Evolutionary conservation across 129 eudicot genomes (phyloP), one percentile per base, ranked within the genome.

Genomic region (Centella asiatica): DNA sequence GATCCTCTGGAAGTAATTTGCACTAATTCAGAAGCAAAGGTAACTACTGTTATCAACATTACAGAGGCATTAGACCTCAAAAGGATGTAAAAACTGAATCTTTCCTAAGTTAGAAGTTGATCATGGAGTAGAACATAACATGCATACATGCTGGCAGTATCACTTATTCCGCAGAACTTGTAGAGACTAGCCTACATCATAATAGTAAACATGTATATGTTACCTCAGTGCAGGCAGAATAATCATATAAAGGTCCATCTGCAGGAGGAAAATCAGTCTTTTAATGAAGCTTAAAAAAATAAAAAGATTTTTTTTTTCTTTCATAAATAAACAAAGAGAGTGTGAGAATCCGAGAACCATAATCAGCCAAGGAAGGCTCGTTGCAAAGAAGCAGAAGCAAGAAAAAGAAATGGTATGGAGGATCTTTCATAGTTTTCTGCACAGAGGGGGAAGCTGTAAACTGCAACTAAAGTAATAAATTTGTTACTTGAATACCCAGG

Each of bases 171-270:
- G 10, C 10, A 36, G 10, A 36, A 36, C 6, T 36, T 6, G 1
- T 36, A 36, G 7, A 6, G 11, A n/a, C n/a, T n/a, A n/a, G n/a
- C n/a, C n/a, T n/a, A n/a, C n/a, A n/a, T n/a, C n/a, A n/a, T n/a
- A n/a, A n/a, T n/a, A n/a, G n/a, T n/a, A n/a, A n/a, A n/a, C n/a
- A n/a, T n/a, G n/a, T n/a, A n/a, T n/a, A n/a, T n/a, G n/a, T 18
- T 65, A 79, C 93, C 86, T 68, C 70, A 19, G 68, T 74, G 68
- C 65, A 85, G 61, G 87, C 87, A 9, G 85, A 78, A 58, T 65
- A 73, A 67, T 78, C 85, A 70, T 87, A 84, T 19, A 77, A 69
- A 22, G 72, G 77, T 3, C 76, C 82, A 47, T 78, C 83, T 73
- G 83, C 83, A 62, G 44, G 3, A 14, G 60, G 37, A 34, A 19